These are phyloP conservation scores for Cutaneotrichosporon sp. DNA, from an alignment of 1,284 basidiomycete genomes.

Conservation along the genomic window DNA sequence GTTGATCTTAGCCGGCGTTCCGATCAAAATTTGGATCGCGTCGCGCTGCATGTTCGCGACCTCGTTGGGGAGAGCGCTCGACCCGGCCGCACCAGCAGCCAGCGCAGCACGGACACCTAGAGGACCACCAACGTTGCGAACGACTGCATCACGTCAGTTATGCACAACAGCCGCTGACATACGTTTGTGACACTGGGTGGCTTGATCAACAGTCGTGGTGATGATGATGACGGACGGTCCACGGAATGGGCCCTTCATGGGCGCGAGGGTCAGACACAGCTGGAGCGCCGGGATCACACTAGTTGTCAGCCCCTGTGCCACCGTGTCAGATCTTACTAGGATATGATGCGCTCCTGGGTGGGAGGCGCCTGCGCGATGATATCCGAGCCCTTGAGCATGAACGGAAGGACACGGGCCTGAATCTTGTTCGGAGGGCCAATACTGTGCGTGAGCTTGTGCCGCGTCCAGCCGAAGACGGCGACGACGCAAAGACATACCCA, in stretches of 20 bases:
- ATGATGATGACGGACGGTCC: conserved; percentile 89
- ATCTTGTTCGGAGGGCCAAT: conserved; percentile 98
- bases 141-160: conserved; percentile 59
- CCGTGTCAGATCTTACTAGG: conserved; percentile 60
- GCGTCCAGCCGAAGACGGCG: background rate
- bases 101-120: conserved; percentile 85
- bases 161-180: conserved; percentile 19
- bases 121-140: conserved; percentile 85
- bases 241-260: conserved; percentile 61
- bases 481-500: conserved; percentile 63
- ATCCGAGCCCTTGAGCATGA: conserved; percentile 84
- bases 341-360: conserved; percentile 95
- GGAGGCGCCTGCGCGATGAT: conserved; percentile 98
- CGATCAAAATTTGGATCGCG: conserved; percentile 90
- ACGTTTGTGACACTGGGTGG: conserved; percentile 88
- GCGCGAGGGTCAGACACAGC: conserved; percentile 66
- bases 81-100: conserved; percentile 71
- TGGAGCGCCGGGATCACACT: conserved; percentile 86
- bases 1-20: conserved; percentile 93
- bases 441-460: conserved; percentile 53
- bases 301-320: conserved; percentile 16
- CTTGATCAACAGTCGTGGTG: conserved; percentile 96
- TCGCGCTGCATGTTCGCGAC: conserved; percentile 81
- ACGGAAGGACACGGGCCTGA: conserved; percentile 92
- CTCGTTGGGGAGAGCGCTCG: conserved; percentile 69